phyloP scores from a whole-genome alignment of 2,329 filamentous ascomycete species.

The Penicillium frequentans region DNA sequence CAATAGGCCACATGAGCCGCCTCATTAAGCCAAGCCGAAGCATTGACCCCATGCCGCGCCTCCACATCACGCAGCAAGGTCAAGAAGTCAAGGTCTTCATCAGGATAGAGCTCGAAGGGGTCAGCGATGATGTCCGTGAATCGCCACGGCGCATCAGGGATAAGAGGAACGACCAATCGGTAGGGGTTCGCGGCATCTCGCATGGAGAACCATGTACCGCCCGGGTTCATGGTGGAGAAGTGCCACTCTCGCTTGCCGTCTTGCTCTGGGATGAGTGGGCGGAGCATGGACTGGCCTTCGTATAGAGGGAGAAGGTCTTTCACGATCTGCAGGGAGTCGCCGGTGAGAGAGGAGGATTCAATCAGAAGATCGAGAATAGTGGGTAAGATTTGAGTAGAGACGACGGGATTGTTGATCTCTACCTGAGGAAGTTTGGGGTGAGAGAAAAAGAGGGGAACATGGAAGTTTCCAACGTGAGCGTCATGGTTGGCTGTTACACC shows the following conservation, averaged over 20 bases:
- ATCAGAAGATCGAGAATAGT: conserved; percentile 50
- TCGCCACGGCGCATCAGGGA: conserved; percentile 62
- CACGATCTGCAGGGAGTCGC: conserved; percentile 31
- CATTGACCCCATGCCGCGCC: conserved; percentile 30
- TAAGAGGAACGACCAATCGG: conserved; percentile 71
- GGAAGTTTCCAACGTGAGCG: conserved; percentile 34
- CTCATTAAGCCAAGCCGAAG: conserved; percentile 35
- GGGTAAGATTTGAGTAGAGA: conserved; percentile 41
- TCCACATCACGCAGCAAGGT: conserved; percentile 28
- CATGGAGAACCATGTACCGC: conserved; percentile 58
- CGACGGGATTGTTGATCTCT: conserved; percentile 21
- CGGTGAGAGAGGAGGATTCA: conserved; percentile 41
- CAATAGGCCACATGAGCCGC: conserved; percentile 39
- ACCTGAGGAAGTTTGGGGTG: conserved; percentile 33
- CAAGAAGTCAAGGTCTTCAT: conserved; percentile 32
- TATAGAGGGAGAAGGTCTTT: conserved; percentile 46
- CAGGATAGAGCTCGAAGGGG: conserved; percentile 32
- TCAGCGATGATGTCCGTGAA: conserved; percentile 39
- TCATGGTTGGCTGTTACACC: conserved; percentile 35
- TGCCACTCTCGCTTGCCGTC: conserved; percentile 37
- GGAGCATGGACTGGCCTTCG: conserved; percentile 49
- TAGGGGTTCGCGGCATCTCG: conserved; percentile 70
- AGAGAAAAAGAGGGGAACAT: conserved; percentile 34
- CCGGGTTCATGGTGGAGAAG: conserved; percentile 37
- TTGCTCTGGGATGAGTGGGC: conserved; percentile 37